Base-by-base conservation (phyloP, 495 filamentous ascomycete genomes). In the Friedmanniomyces simplex region DNA sequence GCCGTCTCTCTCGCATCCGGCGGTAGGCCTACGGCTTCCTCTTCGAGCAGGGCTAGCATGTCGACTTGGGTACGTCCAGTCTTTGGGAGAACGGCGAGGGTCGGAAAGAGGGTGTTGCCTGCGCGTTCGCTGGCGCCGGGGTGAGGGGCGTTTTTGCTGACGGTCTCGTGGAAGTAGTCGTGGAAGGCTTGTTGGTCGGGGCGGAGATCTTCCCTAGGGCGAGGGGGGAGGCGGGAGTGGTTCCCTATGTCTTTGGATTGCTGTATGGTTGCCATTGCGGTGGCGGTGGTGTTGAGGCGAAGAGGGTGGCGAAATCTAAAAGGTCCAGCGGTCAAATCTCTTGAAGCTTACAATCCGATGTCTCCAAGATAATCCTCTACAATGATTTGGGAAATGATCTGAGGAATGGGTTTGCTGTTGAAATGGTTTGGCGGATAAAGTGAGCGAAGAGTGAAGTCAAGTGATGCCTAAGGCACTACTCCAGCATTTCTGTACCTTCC, bases 41-140 rank as follows among this genome's bases (percentile, higher is more conserved):
- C 34, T 20, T 42, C 51, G 34, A 43, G n/a, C 8, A n/a, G 32
- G 3, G 25, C 49, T 2, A 54, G 37, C 51, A 54, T 54, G 37
- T 54, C 51, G 14, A 54, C 51, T 25, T 25, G 32, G 2, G 32
- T 21, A 1, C 51, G 32, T 6, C 51, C 51, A 25, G 25, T 43
- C 16, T 54, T 25, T 1, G 51, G 51, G 1, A 43, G 10, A 5
- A 54, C 34, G 11, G 37, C 51, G 2, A 54, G 51, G 18, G 32
- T 20, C 8, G 51, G 51, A 16, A 54, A 43, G 51, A 54, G 37
- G 2, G 37, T 43, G 22, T 43, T 54, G 26, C 51, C 26, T 20
- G 51, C 51, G 11, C 51, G 51, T 41, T 54, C 51, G n/a, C 6
- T 12, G 18, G 51, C 51, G 32, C 51, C 51, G 2, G 51, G 51